Conservation (phyloP, 2,329 filamentous ascomycete genomes). For the Aspergillus thermomutatus region DNA sequence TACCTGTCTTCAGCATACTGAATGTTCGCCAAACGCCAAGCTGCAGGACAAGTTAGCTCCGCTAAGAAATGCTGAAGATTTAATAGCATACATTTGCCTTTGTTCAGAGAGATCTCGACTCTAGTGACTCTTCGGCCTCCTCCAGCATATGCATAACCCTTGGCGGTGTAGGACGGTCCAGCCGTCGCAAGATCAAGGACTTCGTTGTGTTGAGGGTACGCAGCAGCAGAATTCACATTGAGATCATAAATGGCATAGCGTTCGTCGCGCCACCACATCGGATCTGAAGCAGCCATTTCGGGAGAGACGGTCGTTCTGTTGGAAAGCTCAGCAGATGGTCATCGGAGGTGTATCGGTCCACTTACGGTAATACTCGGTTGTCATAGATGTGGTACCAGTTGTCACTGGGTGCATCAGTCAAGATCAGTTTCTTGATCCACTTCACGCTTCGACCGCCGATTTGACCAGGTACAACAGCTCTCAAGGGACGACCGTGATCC, state of each 20-base stretch:
- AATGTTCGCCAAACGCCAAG: conserved; percentile 74
- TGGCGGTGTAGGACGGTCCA: conserved; percentile 59
- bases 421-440: conserved; percentile 78
- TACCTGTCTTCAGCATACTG: conserved; percentile 85
- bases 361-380: conserved; percentile 75
- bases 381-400: conserved; percentile 97
- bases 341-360: conserved; percentile 1
- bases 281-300: conserved; percentile 70
- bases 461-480: conserved; percentile 82
- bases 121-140: conserved; percentile 80
- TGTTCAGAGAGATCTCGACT: conserved; percentile 79
- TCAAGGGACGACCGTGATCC: conserved; percentile 81
- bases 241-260: conserved; percentile 91
- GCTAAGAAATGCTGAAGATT: not conserved
- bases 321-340: conserved; percentile 4
- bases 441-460: conserved; percentile 92
- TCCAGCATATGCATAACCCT: conserved; percentile 84
- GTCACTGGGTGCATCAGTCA: conserved; percentile 75
- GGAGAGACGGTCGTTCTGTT: conserved; percentile 71
- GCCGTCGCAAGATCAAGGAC: conserved; percentile 50
- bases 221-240: conserved; percentile 79
- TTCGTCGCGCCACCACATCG: conserved; percentile 81
- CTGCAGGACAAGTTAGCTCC: conserved; percentile 19
- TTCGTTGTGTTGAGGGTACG: conserved; percentile 76
- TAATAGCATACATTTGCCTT: conserved; percentile 57